Percentiles rank a stretch among this genome's conserved stretches.
phyloP scores from a whole-genome alignment of 352 stramenopile genomes.

The Globisporangium canariense region DNA sequence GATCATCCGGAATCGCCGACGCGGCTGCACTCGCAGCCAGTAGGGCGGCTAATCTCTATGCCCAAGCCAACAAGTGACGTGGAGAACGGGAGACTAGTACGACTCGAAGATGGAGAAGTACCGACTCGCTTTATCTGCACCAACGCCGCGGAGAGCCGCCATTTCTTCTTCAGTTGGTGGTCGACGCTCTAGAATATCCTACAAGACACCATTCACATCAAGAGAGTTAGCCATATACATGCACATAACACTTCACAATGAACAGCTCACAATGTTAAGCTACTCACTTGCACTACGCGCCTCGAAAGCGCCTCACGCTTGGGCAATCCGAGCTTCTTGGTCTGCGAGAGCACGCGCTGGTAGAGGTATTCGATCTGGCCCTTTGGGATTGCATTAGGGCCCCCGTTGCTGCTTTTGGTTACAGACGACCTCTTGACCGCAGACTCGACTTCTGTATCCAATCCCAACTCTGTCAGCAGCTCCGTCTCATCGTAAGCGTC shows the following conservation, averaged over 20 bases:
- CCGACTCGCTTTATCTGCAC: conserved; percentile 36
- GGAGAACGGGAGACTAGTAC: conserved; percentile 5
- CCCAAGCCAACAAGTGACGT: background rate
- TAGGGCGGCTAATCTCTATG: background rate
- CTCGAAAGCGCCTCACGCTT: conserved; percentile 61
- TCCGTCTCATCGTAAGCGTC: background rate
- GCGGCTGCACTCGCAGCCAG: conserved; percentile 17
- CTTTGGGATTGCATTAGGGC: conserved; percentile 11
- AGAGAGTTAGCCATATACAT: conserved; percentile 2
- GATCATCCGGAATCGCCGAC: conserved; percentile 40
- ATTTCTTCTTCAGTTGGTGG: conserved; percentile 56
- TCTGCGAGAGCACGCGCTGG: conserved; percentile 44
- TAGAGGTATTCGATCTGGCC: conserved; percentile 58
- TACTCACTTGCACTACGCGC: conserved; percentile 36
- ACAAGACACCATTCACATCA: background rate
- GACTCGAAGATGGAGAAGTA: conserved; percentile 52
- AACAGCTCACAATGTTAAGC: background rate
- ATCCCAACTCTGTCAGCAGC: background rate
- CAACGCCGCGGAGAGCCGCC: conserved; percentile 57
- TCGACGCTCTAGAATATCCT: conserved; percentile 48
- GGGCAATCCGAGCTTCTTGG: conserved; percentile 34
- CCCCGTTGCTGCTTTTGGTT: background rate
- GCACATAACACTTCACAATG: background rate
- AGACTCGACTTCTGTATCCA: background rate
- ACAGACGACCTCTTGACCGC: background rate